Evolutionary conservation across 1,139 yeast species (phyloP), one percentile per base, ranked within the genome.

Genomic region (Hansenula lynferdii): DNA sequence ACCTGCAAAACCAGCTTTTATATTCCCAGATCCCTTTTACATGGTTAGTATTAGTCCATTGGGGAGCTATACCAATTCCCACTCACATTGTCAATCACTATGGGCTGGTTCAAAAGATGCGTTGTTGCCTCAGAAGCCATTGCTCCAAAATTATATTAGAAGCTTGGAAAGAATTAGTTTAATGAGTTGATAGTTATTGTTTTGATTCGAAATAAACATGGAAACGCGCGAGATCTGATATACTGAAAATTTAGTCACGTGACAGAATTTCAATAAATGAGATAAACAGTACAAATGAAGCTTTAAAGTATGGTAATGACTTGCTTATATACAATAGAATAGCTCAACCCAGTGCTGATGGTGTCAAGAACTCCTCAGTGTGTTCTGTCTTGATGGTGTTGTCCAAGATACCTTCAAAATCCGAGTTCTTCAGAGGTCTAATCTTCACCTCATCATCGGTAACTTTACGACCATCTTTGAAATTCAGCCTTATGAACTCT

Each of bases 1-100:
- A 15, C 97, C 97, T 1, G 97, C 95, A 62, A 90, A 85, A 1
- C 97, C 97, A 1, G 95, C 89, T 57, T 87, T 85, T 41, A 89
- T 69, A 36, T 75, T 73, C 2, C 96, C 95, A 5, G 96, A 82
- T n/a, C 97, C 97, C 71, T 66, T 12, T 12, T 22, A 6, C 15
- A 19, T n/a, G 10, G 41, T 32, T 35, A 39, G 28, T 16, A 16
- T 26, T 20, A 5, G 11, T 18, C 9, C 15, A 14, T 5, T 6
- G 27, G 39, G 5, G 25, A 17, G 1, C 4, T 12, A 19, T 8
- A 16, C 30, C 37, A 58, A 37, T 37, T 18, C 11, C 6, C 6
- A 37, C 45, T 16, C 28, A 65, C 71, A 65, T 86, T 87, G 60
- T 90, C 97, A 26, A 90, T 70, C 28, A 90, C 96, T 35, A 90